Conservation (phyloP, 2,329 filamentous ascomycete species). For the Davidsoniella virescens region DNA sequence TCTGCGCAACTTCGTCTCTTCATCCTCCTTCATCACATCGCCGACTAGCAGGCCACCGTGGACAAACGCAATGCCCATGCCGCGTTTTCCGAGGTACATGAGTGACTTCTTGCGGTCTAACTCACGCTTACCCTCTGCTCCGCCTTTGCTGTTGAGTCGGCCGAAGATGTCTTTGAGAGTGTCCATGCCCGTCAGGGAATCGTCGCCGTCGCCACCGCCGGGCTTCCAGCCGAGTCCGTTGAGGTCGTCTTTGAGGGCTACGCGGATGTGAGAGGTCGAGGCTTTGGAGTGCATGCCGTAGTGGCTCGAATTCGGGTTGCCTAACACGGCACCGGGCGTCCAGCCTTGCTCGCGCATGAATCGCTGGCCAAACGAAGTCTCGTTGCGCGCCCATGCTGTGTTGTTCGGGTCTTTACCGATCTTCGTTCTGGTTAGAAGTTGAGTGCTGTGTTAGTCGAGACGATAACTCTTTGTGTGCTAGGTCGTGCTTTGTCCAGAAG, state of each 20-base stretch:
- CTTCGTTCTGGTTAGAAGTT: conserved; percentile 32
- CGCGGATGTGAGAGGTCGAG: conserved; percentile 71
- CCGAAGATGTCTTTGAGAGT: conserved; percentile 76
- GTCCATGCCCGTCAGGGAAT: conserved; percentile 71
- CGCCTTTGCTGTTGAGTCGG: conserved; percentile 73
- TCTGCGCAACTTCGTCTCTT: conserved; percentile 1
- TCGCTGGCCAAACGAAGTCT: conserved; percentile 70
- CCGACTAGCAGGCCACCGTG: conserved; percentile 52
- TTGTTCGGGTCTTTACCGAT: conserved; percentile 90
- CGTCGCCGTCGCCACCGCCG: conserved; percentile 42
- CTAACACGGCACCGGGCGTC: conserved; percentile 71
- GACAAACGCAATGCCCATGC: conserved; percentile 68
- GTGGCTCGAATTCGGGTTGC: conserved; percentile 60
- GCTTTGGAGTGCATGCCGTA: conserved; percentile 61
- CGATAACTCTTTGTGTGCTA: not conserved
- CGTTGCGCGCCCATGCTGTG: conserved; percentile 76
- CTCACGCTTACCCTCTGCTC: conserved; percentile 42
- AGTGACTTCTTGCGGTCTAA: conserved; percentile 53
- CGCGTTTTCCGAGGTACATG: conserved; percentile 53
- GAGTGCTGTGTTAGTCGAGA: not conserved
- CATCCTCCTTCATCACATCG: conserved; percentile 15
- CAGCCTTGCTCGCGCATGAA: conserved; percentile 82
- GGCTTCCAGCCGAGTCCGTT: conserved; percentile 69
- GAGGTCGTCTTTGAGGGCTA: conserved; percentile 77
- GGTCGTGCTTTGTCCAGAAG: not conserved